Evolutionary conservation across 192 early-diverging fungal genomes (phyloP), one percentile per base, ranked within the genome.

Genomic region (Coemansia sp.): DNA sequence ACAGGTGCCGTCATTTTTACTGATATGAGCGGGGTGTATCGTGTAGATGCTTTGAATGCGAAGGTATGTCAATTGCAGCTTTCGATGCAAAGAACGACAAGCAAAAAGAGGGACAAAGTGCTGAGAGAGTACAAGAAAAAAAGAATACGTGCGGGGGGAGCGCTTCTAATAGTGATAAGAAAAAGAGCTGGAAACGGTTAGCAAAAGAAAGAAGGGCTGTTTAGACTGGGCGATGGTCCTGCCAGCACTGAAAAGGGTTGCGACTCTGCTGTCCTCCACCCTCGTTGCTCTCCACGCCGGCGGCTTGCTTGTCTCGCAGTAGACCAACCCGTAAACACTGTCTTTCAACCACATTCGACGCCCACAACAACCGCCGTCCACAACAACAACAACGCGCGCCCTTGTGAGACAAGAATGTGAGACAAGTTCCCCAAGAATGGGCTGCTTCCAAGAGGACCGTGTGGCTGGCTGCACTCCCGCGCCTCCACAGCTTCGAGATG

Each of bases 1-100:
- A 70, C 51, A 57, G 69, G 66, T 33, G 73, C 61, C 14, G 68
- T 51, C 67, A 71, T 75, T 64, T 63, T 57, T 39, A 42, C 32
- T 24, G 29, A 17, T 50, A 30, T 21, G 20, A 7, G 20, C 5
- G 30, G 19, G 46, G 22, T 21, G 60, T 5, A 5, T 36, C 33
- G 33, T 36, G 10, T 36, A 36, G 33, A 36, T 36, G 33, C 33
- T 6, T 36, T 36, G 33, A 36, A 36, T 36, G 33, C 33, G 33
- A 36, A 36, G 33, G 33, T 36, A 6, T 36, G 6, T 10, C 6
- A 36, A 36, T 36, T 36, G 33, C 33, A 36, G 33, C 10, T 36
- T 36, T 10, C 6, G 33, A 10, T 36, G 33, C 33, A 6, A 36
- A 36, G 5, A 36, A 36, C 7, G 5, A 10, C 33, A 36, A 10